A percentile compares a stretch with the other conserved stretches of the same genome.
phyloP scores from a whole-genome alignment of 768 basidiomycete genomes.

The Leucosporidium yakuticum region DNA sequence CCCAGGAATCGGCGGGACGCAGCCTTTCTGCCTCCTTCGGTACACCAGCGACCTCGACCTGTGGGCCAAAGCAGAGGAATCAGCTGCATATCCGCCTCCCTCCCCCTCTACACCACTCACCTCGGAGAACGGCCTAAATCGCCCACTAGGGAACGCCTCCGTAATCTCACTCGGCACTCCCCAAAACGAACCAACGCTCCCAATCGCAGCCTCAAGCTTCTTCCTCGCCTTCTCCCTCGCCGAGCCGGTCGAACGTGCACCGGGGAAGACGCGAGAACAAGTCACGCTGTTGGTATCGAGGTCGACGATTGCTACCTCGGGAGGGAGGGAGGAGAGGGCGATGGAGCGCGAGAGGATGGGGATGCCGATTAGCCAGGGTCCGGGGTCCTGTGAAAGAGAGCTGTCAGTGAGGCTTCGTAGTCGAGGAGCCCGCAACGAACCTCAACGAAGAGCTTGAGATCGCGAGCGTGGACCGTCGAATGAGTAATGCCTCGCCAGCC shows the following conservation, averaged over 20 bases:
- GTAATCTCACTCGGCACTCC: slow-evolving; percentile 13
- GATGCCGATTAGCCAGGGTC: slow-evolving; percentile 91
- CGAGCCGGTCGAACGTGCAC: slow-evolving; percentile 20
- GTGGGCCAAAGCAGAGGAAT: too few species aligned
- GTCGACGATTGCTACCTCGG: slow-evolving; percentile 83
- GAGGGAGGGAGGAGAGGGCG: slow-evolving; percentile 53
- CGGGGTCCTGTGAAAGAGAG: slow-evolving; percentile 57
- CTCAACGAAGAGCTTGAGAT: slow-evolving; percentile 86
- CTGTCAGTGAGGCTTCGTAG: not conserved
- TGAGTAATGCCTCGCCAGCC: slow-evolving; percentile 55
- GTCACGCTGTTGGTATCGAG: slow-evolving; percentile 54
- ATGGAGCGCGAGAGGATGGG: slow-evolving; percentile 78
- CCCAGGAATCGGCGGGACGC: slow-evolving; percentile 17
- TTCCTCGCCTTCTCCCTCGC: slow-evolving; percentile 22
- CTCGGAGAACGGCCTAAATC: slow-evolving; percentile 32
- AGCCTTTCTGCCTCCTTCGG: slow-evolving; percentile 25
- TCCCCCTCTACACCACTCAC: too few species aligned
- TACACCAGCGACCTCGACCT: slow-evolving; percentile 22
- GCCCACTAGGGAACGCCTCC: slow-evolving; percentile 32
- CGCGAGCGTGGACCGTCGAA: slow-evolving; percentile 58
- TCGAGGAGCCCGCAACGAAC: not conserved
- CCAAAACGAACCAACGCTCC: not conserved
- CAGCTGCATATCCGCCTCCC: not conserved
- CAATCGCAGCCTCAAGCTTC: slow-evolving; percentile 26
- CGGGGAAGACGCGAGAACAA: not conserved